phyloP scores from a whole-genome alignment of 306 rosid species.

The Inga leiocalycina region DNA sequence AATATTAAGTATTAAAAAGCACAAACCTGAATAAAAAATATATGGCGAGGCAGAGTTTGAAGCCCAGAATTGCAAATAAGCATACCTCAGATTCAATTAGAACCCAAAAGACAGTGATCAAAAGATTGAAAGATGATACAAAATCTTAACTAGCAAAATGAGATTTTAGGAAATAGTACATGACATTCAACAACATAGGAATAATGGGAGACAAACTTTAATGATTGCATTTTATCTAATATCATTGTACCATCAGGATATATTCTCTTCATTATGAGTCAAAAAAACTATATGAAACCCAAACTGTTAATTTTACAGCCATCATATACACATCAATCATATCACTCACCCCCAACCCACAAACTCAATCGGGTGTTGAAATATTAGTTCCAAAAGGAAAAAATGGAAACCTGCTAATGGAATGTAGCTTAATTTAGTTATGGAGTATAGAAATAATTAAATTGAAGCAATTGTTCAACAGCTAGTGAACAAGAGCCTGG shows the following conservation, averaged over 20 bases:
- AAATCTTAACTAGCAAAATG: constrained; percentile 38
- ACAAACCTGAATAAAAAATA: constrained; percentile 56
- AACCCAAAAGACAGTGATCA: constrained; percentile 41
- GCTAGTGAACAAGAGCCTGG: too few relatives aligned
- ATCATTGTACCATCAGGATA: background rate
- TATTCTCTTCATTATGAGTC: background rate
- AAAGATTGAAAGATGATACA: constrained; percentile 20
- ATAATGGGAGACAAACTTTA: constrained; percentile 27
- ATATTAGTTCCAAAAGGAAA: background rate
- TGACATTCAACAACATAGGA: constrained; percentile 39
- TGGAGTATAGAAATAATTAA: background rate
- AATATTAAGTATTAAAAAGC: constrained; percentile 33
- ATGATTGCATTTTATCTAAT: constrained; percentile 21
- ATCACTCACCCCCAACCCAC: background rate
- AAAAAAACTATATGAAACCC: background rate
- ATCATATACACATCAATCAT: background rate
- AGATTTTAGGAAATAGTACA: constrained; percentile 36
- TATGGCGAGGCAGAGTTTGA: constrained; percentile 45
- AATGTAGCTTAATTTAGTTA: background rate
- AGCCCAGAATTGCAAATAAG: constrained; percentile 52
- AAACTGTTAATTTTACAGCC: background rate
- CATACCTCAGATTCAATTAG: constrained; percentile 47
- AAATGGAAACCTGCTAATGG: background rate
- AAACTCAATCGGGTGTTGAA: background rate
- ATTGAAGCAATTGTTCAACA: too few relatives aligned